Percentiles rank a stretch among this genome's conserved stretches.
phyloP scores from a whole-genome alignment of 73 alveolate species.

The Halteria grandinella region DNA sequence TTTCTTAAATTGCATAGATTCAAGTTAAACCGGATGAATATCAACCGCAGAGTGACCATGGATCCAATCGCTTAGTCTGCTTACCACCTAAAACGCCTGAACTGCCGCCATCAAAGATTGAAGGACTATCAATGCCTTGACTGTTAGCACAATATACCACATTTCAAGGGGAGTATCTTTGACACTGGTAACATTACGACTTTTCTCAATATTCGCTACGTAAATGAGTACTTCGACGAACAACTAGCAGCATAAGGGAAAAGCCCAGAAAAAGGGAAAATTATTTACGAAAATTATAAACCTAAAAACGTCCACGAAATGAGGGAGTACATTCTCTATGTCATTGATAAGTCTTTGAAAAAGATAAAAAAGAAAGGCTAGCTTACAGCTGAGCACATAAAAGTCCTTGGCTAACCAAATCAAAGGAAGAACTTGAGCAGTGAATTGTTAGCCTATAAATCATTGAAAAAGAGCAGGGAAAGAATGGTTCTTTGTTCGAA shows the following conservation, averaged over 20 bases:
- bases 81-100: not conserved
- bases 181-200: constrained; percentile 52
- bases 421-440: not conserved
- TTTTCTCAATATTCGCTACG: constrained; percentile 8
- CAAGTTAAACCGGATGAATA: constrained; percentile 24
- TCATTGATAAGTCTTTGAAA: constrained; percentile 28
- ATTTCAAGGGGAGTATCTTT: constrained; percentile 19
- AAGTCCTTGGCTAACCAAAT: constrained; percentile 2
- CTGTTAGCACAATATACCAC: constrained; percentile 5
- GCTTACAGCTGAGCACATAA: not conserved
- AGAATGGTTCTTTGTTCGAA: constrained; percentile 6
- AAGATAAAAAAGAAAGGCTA: constrained; percentile 18
- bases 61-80: not conserved
- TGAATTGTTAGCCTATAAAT: constrained; percentile 9
- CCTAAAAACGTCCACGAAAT: constrained; percentile 36
- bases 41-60: constrained; percentile 1
- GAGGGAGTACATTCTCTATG: constrained; percentile 34
- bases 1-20: not conserved
- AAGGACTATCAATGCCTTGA: constrained; percentile 33
- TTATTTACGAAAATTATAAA: constrained; percentile 30
- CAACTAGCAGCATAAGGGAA: constrained; percentile 12
- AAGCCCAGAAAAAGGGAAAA: not conserved
- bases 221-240: constrained; percentile 21
- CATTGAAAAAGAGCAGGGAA: constrained; percentile 10
- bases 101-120: constrained; percentile 23